phyloP scores from a whole-genome alignment of 371 early-diverging fungal genomes.

The Blakeslea trispora region DNA sequence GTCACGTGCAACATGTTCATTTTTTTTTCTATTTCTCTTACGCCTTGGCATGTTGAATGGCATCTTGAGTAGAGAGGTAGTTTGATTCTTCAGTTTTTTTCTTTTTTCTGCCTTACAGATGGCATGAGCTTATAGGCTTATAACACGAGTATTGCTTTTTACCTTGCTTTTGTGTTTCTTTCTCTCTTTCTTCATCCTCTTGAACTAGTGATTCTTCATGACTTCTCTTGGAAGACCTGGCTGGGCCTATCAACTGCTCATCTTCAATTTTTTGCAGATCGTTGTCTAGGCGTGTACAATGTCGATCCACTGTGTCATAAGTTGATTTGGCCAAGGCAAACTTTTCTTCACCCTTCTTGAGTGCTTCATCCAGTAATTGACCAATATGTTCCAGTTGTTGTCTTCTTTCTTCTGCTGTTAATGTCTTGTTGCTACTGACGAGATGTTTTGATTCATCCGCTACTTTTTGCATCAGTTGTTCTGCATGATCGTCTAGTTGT shows the following conservation, averaged over 20 bases:
- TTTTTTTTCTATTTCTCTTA: conserved; percentile 18
- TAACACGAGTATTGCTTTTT: neutral
- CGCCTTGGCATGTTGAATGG: conserved; percentile 42
- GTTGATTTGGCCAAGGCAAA: conserved; percentile 90
- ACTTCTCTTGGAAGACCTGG: conserved; percentile 30
- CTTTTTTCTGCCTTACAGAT: conserved; percentile 1
- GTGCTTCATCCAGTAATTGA: conserved; percentile 62
- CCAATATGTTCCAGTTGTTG: conserved; percentile 62
- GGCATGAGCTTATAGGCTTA: neutral
- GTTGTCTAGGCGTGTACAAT: conserved; percentile 88
- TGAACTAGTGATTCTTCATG: neutral
- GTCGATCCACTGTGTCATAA: conserved; percentile 93
- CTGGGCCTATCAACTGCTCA: conserved; percentile 75
- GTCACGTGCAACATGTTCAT: neutral
- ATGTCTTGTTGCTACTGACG: neutral
- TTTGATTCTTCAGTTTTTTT: conserved; percentile 13
- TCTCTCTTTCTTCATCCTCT: neutral
- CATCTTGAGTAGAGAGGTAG: conserved; percentile 35
- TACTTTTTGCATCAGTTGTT: conserved; percentile 68
- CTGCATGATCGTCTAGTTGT: conserved; percentile 84
- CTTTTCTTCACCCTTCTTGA: conserved; percentile 93
- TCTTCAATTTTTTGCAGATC: conserved; percentile 91
- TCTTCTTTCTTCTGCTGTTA: conserved; percentile 55
- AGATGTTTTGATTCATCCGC: conserved; percentile 33
- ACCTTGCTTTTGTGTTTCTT: neutral